A percentile compares a stretch with the other conserved stretches of the same genome.
These are phyloP conservation scores for Trapa incisa DNA, from an alignment of 345 rosid species.

Conservation along the genomic window DNA sequence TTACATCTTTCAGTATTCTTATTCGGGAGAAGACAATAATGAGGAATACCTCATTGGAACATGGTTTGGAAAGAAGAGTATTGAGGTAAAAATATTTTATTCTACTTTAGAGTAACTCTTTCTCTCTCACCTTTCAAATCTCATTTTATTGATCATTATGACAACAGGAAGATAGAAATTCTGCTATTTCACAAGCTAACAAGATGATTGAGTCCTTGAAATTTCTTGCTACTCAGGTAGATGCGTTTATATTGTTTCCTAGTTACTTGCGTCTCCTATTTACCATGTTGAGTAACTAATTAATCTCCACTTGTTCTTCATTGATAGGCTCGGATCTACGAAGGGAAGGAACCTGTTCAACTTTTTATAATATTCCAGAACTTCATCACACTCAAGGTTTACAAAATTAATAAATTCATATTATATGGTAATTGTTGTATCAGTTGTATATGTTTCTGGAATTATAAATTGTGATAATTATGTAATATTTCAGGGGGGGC, in stretches of 20 bases:
- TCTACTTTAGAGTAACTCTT: neutral
- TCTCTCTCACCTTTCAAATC: conserved; percentile 1
- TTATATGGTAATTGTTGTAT: neutral
- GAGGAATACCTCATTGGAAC: conserved; percentile 87
- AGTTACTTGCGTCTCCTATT: conserved; percentile 1
- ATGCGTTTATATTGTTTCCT: conserved; percentile 10
- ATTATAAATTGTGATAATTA: neutral
- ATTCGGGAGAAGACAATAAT: conserved; percentile 71
- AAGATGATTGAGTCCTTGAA: conserved; percentile 89
- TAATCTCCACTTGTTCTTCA: conserved; percentile 12
- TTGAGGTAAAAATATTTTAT: conserved; percentile 40
- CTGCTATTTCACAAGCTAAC: conserved; percentile 64
- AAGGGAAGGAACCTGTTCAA: conserved; percentile 88
- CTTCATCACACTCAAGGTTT: conserved; percentile 80
- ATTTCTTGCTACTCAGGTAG: conserved; percentile 71
- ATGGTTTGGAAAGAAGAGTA: conserved; percentile 88
- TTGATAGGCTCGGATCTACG: conserved; percentile 70
- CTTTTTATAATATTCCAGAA: conserved; percentile 84
- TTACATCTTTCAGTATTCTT: conserved; percentile 75
- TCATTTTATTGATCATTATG: neutral
- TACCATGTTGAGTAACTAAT: conserved; percentile 3
- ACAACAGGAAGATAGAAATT: conserved; percentile 69
- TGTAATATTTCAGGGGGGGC: conserved; percentile 62
- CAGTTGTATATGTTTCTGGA: neutral
- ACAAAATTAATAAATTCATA: conserved; percentile 8